Evolutionary conservation across 768 basidiomycete genomes (phyloP).

Genomic region (Neoboletus brunneissimus): DNA sequence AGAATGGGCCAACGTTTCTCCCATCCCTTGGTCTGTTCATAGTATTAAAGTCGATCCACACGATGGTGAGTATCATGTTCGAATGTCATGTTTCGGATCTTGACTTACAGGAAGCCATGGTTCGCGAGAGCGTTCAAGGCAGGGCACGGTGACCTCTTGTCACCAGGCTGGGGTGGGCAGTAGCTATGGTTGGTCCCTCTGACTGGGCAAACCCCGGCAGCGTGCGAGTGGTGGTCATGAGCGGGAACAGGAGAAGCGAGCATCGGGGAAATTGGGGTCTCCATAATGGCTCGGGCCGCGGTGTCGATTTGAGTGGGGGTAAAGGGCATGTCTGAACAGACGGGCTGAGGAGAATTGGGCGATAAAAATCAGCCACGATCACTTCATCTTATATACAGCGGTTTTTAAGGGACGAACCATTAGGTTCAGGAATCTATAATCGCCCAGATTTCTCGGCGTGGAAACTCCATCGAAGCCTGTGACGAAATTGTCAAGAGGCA

Average conservation of each 20-base stretch:
- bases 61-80: background rate
- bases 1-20: conserved; percentile 40
- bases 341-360: background rate
- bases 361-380: background rate
- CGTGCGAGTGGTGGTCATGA: conserved; percentile 25
- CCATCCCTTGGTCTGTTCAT: conserved; percentile 48
- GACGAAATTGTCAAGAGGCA: background rate
- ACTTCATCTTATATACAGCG: conserved; percentile 2
- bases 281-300: background rate
- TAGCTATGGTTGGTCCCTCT: conserved; percentile 37
- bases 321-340: conserved; percentile 5
- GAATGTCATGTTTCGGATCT: background rate
- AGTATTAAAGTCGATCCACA: background rate
- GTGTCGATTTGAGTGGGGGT: background rate
- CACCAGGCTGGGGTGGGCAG: conserved; percentile 44
- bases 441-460: background rate
- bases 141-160: conserved; percentile 66
- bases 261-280: conserved; percentile 6
- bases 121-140: conserved; percentile 74
- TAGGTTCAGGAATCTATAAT: background rate
- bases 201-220: conserved; percentile 38
- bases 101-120: conserved; percentile 67
- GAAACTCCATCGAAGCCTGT: background rate
- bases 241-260: conserved; percentile 10
- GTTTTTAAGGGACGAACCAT: background rate